Evolutionary conservation across 768 basidiomycete genomes (phyloP), one percentile per base, ranked within the genome.

Genomic region (Lepiota brunneoincarnata): DNA sequence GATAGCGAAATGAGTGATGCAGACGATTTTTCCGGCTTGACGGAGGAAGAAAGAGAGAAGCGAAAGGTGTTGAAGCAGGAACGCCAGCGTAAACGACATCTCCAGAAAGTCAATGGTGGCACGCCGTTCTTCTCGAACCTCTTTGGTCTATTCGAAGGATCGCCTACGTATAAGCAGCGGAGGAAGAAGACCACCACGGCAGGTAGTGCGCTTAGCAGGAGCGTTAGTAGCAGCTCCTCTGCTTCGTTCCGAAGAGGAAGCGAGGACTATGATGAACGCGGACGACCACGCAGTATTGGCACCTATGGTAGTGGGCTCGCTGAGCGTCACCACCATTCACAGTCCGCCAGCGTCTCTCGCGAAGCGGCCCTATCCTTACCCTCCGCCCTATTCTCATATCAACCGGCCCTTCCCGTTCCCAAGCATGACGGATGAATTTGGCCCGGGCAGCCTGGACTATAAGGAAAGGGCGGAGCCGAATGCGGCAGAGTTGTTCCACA

Each of bases 101-200:
- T 52, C n/a, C 44, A 42, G 40, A 59, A 56, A 35, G 31, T 21
- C 12, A 54, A 46, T 18, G 44, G 39, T 20, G 37, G 44, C 6
- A 21, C 38, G 39, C 46, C 58, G 43, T 24, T 59, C 42, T 34
- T 58, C 40, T 50, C 23, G 12, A 47, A 48, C 31, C 81, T 87
- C 69, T 81, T 86, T 67, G 77, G 77, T 24, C 72, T 92, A 42
- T 87, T 92, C 49, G 88, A 91, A 66, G 93, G 93, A 12, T 87
- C 83, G 57, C 87, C 92, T 4, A 81, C 83, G 2, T 97, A 97
- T 76, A 97, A 97, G 71, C 87, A 90, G 63, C 79, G 94, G 23
- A 80, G 88, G 59, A 91, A 91, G 75, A 91, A 89, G 67, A 76
- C 77, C 31, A 67, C 72, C 28, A 82, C 80, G 54, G 58, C 61